These are phyloP conservation scores for Trametes punicea DNA, from an alignment of 768 basidiomycete species.

Conservation along the genomic window DNA sequence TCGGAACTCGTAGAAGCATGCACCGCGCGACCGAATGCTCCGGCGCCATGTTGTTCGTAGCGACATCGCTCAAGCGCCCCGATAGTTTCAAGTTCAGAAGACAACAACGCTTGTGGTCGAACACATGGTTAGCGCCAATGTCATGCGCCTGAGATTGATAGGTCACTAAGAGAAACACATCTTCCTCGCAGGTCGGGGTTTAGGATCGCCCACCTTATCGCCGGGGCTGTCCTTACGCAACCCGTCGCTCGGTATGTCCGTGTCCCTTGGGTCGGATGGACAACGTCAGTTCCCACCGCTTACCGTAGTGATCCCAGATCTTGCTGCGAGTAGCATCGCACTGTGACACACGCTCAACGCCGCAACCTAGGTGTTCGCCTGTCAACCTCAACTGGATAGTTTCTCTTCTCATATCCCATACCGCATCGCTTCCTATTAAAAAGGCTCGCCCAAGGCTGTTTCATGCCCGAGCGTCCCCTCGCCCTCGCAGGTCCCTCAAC, in stretches of 20 bases:
- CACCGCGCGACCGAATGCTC: neutral
- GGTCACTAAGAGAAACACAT: neutral
- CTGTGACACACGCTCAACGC: neutral
- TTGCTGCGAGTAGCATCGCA: neutral
- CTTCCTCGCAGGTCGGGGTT: neutral
- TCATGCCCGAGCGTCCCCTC: neutral
- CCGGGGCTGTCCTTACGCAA: slow-evolving; percentile 4
- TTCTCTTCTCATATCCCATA: neutral
- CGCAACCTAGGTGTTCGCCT: neutral
- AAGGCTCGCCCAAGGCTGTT: neutral
- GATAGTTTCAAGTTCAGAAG: neutral
- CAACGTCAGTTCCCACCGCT: slow-evolving; percentile 5
- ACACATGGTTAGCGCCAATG: slow-evolving; percentile 5
- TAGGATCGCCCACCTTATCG: slow-evolving; percentile 15
- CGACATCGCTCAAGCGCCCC: neutral
- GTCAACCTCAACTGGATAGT: neutral
- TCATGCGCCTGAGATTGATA: slow-evolving; percentile 7
- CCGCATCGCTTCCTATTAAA: neutral
- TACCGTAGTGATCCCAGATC: neutral
- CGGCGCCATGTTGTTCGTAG: neutral
- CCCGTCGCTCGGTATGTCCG: slow-evolving; percentile 5
- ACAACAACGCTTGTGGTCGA: neutral
- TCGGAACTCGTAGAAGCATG: neutral
- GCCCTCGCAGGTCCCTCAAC: neutral
- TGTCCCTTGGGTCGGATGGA: neutral